phyloP scores from a whole-genome alignment of 2,329 filamentous ascomycete species.

The Colletotrichum scovillei region DNA sequence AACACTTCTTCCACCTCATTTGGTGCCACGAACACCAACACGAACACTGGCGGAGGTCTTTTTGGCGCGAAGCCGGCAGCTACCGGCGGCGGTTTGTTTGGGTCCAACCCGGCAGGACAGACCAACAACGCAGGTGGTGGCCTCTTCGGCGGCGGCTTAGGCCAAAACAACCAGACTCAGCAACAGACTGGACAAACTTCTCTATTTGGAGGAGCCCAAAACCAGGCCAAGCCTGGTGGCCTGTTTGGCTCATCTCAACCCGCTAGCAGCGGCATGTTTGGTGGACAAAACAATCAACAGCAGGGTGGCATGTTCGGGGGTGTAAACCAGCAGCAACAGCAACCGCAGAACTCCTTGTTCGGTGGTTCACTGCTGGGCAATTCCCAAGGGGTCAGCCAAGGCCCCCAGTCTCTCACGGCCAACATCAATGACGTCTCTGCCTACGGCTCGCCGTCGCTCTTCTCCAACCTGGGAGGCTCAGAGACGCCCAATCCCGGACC shows the following conservation, averaged over 20 bases:
- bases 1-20: constrained; percentile 50
- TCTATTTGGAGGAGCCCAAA: constrained; percentile 65
- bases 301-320: constrained; percentile 59
- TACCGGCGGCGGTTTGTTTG: constrained; percentile 60
- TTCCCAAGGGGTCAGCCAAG: constrained; percentile 63
- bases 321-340: constrained; percentile 61
- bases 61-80: constrained; percentile 55
- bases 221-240: constrained; percentile 65
- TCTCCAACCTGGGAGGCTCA: constrained; percentile 75
- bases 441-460: constrained; percentile 89
- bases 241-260: constrained; percentile 63
- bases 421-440: constrained; percentile 87
- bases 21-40: constrained; percentile 56
- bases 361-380: constrained; percentile 70
- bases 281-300: constrained; percentile 57
- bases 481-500: constrained; percentile 82
- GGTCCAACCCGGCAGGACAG: constrained; percentile 46
- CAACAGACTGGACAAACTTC: constrained; percentile 52
- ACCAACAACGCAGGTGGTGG: constrained; percentile 49
- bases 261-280: constrained; percentile 65
- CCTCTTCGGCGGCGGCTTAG: constrained; percentile 64
- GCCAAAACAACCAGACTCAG: constrained; percentile 44
- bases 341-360: constrained; percentile 48
- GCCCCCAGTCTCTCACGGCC: constrained; percentile 70
- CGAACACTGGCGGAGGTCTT: constrained; percentile 48